These are phyloP conservation scores for Castanea crenata DNA, from an alignment of 306 rosid genomes.

Conservation along the genomic window DNA sequence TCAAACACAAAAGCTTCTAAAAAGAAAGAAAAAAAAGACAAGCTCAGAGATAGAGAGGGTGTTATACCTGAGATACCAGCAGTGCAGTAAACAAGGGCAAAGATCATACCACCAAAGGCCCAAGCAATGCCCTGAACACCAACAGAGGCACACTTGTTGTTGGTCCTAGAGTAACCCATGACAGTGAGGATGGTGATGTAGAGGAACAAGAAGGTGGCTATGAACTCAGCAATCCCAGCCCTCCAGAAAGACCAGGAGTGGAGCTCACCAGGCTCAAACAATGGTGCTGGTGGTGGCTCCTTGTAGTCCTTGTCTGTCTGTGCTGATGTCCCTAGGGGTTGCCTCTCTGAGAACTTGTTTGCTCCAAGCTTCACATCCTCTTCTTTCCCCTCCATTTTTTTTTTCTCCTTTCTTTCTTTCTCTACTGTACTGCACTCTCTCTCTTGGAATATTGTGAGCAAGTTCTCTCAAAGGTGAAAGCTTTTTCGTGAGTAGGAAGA, in stretches of 20 bases:
- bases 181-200: slow-evolving; percentile 48
- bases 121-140: slow-evolving; percentile 48
- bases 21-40: neutral
- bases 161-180: slow-evolving; percentile 28
- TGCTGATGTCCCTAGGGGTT: slow-evolving; percentile 45
- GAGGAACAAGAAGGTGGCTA: slow-evolving; percentile 44
- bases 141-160: slow-evolving; percentile 35
- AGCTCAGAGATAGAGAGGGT: neutral
- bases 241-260: slow-evolving; percentile 46
- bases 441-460: neutral
- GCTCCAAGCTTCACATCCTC: slow-evolving; percentile 50
- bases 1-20: neutral
- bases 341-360: slow-evolving; percentile 44
- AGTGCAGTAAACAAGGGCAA: slow-evolving; percentile 46
- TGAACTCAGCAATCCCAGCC: slow-evolving; percentile 48
- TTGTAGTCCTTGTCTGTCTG: slow-evolving; percentile 50
- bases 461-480: neutral
- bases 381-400: slow-evolving; percentile 37
- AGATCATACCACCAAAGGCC: slow-evolving; percentile 53
- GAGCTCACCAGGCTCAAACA: slow-evolving; percentile 48
- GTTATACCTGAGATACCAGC: slow-evolving; percentile 43
- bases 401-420: neutral
- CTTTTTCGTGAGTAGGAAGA: neutral
- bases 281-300: slow-evolving; percentile 45
- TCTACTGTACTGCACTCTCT: neutral